Conservation (phyloP, 768 basidiomycete genomes). For the Lentinus brumalis region DNA sequence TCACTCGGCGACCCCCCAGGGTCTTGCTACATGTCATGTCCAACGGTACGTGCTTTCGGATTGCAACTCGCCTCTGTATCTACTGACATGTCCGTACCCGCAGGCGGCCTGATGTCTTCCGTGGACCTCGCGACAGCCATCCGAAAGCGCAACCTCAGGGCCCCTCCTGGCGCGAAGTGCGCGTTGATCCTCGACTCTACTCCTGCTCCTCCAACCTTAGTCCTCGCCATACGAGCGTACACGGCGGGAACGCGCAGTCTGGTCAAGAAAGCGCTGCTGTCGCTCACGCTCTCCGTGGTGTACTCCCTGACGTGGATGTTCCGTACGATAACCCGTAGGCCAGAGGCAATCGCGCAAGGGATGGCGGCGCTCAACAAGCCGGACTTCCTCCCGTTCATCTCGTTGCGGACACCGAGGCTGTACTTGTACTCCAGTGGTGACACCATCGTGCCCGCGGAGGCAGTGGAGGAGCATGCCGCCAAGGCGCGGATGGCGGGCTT, state of each 20-base stretch:
- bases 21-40: constrained; percentile 7
- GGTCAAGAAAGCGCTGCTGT: constrained; percentile 2
- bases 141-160: background rate
- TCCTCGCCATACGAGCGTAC: constrained; percentile 15
- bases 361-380: constrained; percentile 19
- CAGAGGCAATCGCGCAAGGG: constrained; percentile 1
- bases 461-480: constrained; percentile 30
- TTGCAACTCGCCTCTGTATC: too few relatives aligned
- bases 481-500: constrained; percentile 27
- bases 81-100: background rate
- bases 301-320: background rate
- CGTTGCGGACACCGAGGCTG: constrained; percentile 33
- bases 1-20: background rate
- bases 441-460: constrained; percentile 30
- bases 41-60: background rate
- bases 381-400: constrained; percentile 35
- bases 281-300: background rate
- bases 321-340: background rate
- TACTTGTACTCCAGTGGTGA: constrained; percentile 40
- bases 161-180: background rate
- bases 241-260: constrained; percentile 10
- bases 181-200: constrained; percentile 24
- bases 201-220: constrained; percentile 7
- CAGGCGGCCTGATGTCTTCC: constrained; percentile 2
- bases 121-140: background rate